Percentiles rank a stretch among this genome's conserved stretches.
Evolutionary conservation across 768 basidiomycete genomes (phyloP).

Genomic region (Xerocomellus intermedius): DNA sequence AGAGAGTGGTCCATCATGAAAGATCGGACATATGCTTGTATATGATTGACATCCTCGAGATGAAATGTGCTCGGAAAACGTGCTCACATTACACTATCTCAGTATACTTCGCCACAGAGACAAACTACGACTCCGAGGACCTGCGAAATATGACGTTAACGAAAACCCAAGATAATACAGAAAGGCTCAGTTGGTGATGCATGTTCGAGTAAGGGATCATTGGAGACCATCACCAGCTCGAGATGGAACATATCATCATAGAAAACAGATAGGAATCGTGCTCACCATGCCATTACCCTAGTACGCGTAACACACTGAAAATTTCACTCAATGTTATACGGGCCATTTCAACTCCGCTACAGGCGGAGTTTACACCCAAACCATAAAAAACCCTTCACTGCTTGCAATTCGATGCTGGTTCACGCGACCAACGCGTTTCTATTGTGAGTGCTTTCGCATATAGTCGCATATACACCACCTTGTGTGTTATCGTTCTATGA

Average conservation of each 20-base stretch:
- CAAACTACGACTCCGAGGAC: not conserved
- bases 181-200: constrained; percentile 57
- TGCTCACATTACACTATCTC: constrained; percentile 9
- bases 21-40: constrained; percentile 78
- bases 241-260: constrained; percentile 70
- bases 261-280: constrained; percentile 18
- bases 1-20: constrained; percentile 54
- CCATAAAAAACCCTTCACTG: not conserved
- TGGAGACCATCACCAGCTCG: constrained; percentile 68
- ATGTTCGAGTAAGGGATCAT: constrained; percentile 79
- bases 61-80: not conserved
- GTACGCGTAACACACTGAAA: not conserved
- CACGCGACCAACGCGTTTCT: not conserved
- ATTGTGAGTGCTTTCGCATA: constrained; percentile 15
- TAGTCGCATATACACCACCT: not conserved
- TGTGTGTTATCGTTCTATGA: constrained; percentile 31
- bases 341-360: constrained; percentile 12
- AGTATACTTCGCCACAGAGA: not conserved
- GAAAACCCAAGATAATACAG: constrained; percentile 19
- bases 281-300: constrained; percentile 33
- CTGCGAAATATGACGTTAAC: constrained; percentile 1
- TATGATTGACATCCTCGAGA: constrained; percentile 48
- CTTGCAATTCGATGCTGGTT: not conserved
- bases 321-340: not conserved
- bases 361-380: constrained; percentile 33